phyloP scores from a whole-genome alignment of 139 green algal genomes.

The Gonium pectorale region DNA sequence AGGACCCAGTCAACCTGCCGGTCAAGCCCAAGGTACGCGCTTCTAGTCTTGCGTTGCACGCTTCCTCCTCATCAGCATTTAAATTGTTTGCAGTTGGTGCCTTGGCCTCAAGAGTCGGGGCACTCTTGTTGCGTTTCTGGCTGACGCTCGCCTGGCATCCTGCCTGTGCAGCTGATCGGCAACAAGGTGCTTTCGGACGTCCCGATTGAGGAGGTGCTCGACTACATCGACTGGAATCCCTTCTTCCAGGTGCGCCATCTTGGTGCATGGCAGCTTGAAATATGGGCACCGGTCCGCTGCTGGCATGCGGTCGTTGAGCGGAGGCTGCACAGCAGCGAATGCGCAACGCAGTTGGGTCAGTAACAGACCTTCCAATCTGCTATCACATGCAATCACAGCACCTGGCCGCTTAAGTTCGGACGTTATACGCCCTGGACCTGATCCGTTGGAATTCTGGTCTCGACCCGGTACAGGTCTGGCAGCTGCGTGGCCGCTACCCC shows the following conservation, averaged over 20 bases:
- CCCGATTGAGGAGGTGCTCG: conserved; percentile 92
- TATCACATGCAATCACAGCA: too few relatives aligned
- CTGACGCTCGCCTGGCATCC: too few relatives aligned
- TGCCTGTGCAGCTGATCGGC: conserved; percentile 50
- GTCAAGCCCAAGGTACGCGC: conserved; percentile 75
- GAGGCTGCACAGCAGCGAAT: not conserved
- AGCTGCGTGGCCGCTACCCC: conserved; percentile 97
- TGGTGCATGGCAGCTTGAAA: not conserved
- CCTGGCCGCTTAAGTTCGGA: too few relatives aligned
- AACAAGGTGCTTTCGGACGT: conserved; percentile 82
- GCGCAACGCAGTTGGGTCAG: too few relatives aligned
- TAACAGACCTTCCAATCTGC: too few relatives aligned
- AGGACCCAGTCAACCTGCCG: conserved; percentile 80
- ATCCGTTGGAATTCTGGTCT: too few relatives aligned
- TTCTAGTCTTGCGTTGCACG: too few relatives aligned
- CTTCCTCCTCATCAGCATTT: not conserved
- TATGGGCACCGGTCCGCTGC: not conserved
- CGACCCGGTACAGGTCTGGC: conserved; percentile 99
- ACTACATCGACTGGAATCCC: conserved; percentile 99
- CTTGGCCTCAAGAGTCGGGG: too few relatives aligned
- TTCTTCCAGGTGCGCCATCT: conserved; percentile 92
- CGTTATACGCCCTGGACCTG: too few relatives aligned
- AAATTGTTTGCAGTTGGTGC: too few relatives aligned
- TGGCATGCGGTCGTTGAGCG: too few relatives aligned
- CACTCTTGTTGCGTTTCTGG: too few relatives aligned